Evolutionary conservation across 1,284 basidiomycete genomes (phyloP), one percentile per base, ranked within the genome.

Genomic region (Ustilago esculenta): DNA sequence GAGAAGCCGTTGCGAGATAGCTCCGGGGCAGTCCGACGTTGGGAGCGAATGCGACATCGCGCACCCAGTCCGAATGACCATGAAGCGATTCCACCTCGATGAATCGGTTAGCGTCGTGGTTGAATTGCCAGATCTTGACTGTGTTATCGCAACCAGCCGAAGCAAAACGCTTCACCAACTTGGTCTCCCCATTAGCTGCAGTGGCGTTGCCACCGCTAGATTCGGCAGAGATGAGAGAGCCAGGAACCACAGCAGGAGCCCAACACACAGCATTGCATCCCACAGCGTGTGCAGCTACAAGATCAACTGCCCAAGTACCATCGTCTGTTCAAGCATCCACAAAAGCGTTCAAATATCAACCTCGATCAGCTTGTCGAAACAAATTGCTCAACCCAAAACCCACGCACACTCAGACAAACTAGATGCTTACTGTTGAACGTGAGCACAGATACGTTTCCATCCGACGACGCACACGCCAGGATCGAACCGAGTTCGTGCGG

Each of bases 201-300:
- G 34, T 48, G 9, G 51, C 89, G 86, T 44, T 71, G 40, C 55
- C 43, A 37, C 41, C 55, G 32, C 53, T 54, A 27, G 50, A 58
- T 40, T 69, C 75, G 15, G 57, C 72, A 10, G 60, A 75, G 42
- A 77, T 64, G 25, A 79, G 88, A 5, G 91, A 91, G 41, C 91
- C 91, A 3, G 92, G 91, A 42, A 90, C 86, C 32, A 88, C 87
- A n/a, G 93, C 92, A 1, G 95, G 95, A 0, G 94, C 93, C 96
- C 95, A 98, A 5, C 94, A 95, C 47, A 98, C 90, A 45, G 94
- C 92, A 80, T 98, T 98, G 84, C 93, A 96, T 39, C 94, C 94
- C 50, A 95, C 94, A 0, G 92, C 91, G 81, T 98, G 95, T 0
- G 92, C 96, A 42, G 92, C 90, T 85, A 98, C 97, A 72, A 97